Conservation (phyloP, 2,329 filamentous ascomycete species). For the Fusarium scirpi region DNA sequence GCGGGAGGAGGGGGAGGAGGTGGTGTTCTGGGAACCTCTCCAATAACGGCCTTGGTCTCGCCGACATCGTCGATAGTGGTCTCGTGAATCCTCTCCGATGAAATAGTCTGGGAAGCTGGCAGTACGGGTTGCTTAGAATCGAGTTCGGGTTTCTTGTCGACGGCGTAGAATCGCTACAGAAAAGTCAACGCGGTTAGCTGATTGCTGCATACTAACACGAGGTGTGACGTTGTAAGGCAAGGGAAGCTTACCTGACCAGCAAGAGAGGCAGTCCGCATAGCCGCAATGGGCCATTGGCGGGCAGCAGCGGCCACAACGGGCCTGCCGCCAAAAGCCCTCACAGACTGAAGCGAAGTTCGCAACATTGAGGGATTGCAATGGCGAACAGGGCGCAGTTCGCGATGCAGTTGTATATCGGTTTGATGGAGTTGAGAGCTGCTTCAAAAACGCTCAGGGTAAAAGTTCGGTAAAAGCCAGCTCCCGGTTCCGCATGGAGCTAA, state of each 20-base stretch:
- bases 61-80: slow-evolving; percentile 54
- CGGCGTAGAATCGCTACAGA: slow-evolving; percentile 67
- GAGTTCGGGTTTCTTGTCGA: slow-evolving; percentile 64
- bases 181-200: slow-evolving; percentile 49
- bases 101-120: slow-evolving; percentile 66
- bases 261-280: slow-evolving; percentile 51
- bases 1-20: slow-evolving; percentile 50
- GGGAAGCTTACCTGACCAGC: slow-evolving; percentile 53
- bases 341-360: slow-evolving; percentile 75
- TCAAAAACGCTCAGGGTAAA: slow-evolving; percentile 60
- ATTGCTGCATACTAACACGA: slow-evolving; percentile 17
- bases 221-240: slow-evolving; percentile 52
- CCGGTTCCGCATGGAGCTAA: slow-evolving; percentile 41
- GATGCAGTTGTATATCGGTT: slow-evolving; percentile 49
- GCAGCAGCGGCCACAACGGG: slow-evolving; percentile 63
- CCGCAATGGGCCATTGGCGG: slow-evolving; percentile 68
- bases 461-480: slow-evolving; percentile 58
- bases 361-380: slow-evolving; percentile 71
- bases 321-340: slow-evolving; percentile 68
- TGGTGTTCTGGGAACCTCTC: slow-evolving; percentile 52
- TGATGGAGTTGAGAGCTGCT: slow-evolving; percentile 49
- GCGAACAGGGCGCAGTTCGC: slow-evolving; percentile 53
- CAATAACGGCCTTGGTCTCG: slow-evolving; percentile 55
- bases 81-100: slow-evolving; percentile 59
- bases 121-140: slow-evolving; percentile 63